A percentile compares a stretch with the other conserved stretches of the same genome.
Conservation (phyloP, 192 early-diverging fungal genomes). For the Coemansia sp. region DNA sequence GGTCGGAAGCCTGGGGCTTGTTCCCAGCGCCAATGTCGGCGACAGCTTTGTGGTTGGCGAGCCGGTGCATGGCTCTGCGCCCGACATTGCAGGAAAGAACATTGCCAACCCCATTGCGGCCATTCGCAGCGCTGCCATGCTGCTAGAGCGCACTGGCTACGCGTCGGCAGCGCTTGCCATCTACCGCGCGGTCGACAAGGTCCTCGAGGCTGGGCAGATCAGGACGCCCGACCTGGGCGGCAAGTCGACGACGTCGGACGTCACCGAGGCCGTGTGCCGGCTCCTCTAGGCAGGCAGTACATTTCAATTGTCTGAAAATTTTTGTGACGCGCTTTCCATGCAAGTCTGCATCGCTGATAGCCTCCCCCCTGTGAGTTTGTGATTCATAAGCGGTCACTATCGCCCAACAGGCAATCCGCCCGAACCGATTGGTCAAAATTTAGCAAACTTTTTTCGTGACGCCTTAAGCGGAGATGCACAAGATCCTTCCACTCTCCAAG, state of each 20-base stretch:
- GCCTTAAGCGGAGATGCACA: background rate
- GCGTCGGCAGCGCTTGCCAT: constrained; percentile 70
- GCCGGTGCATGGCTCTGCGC: constrained; percentile 94
- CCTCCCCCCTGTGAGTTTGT: background rate
- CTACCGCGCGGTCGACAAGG: constrained; percentile 82
- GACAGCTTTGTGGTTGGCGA: constrained; percentile 95
- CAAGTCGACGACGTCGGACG: constrained; percentile 73
- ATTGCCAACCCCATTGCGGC: constrained; percentile 97
- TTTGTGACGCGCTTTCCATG: background rate
- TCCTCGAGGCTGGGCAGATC: constrained; percentile 63
- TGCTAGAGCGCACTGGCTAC: constrained; percentile 84
- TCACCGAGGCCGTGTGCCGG: constrained; percentile 80
- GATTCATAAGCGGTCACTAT: background rate
- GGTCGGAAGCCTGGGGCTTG: constrained; percentile 92
- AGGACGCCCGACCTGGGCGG: constrained; percentile 89
- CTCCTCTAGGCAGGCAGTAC: constrained; percentile 9
- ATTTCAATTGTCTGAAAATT: background rate
- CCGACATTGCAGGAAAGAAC: constrained; percentile 96
- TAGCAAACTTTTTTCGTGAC: background rate
- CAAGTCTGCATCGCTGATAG: background rate
- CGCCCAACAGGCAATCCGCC: background rate
- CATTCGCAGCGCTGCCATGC: constrained; percentile 89
- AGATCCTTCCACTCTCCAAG: background rate
- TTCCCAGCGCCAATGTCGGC: constrained; percentile 95
- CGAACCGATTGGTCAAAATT: background rate